These are phyloP conservation scores for Nicotiana knightiana DNA, from an alignment of 257 asterid species.

Conservation along the genomic window DNA sequence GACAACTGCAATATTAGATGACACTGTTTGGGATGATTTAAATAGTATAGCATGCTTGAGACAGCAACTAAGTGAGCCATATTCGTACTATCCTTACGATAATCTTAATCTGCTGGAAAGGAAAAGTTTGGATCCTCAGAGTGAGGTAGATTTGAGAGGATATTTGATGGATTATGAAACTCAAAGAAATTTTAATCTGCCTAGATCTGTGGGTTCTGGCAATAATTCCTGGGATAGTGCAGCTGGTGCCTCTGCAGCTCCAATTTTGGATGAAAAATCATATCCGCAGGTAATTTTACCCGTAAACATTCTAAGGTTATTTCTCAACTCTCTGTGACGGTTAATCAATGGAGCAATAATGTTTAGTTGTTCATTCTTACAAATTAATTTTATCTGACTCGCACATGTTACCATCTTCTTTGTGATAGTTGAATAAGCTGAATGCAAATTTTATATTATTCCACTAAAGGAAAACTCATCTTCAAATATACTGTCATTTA, in stretches of 20 bases:
- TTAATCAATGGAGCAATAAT: background rate
- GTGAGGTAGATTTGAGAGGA: constrained; percentile 42
- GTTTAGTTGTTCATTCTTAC: background rate
- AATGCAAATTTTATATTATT: background rate
- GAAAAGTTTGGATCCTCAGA: constrained; percentile 31
- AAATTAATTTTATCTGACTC: background rate
- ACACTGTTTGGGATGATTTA: constrained; percentile 50
- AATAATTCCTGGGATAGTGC: constrained; percentile 39
- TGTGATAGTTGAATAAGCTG: background rate
- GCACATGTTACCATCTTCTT: background rate
- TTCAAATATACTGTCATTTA: background rate
- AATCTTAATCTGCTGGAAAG: constrained; percentile 40
- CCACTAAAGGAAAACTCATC: background rate
- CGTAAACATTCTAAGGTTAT: background rate
- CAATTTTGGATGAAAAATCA: constrained; percentile 43
- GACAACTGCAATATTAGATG: constrained; percentile 40
- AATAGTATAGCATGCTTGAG: constrained; percentile 41
- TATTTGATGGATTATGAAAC: constrained; percentile 41
- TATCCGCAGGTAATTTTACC: constrained; percentile 46
- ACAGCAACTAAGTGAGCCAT: constrained; percentile 46
- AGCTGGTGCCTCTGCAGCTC: constrained; percentile 33
- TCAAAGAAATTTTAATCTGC: constrained; percentile 49
- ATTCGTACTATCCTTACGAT: constrained; percentile 32
- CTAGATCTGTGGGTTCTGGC: constrained; percentile 38
- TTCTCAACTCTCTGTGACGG: background rate